phyloP scores from a whole-genome alignment of 176 grass and related monocot species.

The Oryza brachyantha region DNA sequence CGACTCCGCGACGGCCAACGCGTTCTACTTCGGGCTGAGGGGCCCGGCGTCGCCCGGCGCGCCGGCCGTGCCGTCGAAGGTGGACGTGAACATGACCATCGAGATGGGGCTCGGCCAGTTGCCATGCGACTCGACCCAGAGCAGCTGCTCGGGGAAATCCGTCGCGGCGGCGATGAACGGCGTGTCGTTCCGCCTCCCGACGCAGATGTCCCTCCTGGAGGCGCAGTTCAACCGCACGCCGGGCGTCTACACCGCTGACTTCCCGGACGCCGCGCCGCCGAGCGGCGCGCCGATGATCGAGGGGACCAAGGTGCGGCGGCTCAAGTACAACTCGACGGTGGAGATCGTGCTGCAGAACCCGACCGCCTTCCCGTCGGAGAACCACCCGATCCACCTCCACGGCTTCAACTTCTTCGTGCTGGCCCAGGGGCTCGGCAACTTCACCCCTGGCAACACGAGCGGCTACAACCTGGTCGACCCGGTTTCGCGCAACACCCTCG shows the following conservation, averaged over 20 bases:
- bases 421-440: conserved; percentile 60
- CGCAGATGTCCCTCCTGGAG: conserved; percentile 50
- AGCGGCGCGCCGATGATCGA: conserved; percentile 44
- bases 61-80: conserved; percentile 40
- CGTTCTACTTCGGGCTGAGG: conserved; percentile 50
- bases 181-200: conserved; percentile 58
- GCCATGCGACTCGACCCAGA: conserved; percentile 47
- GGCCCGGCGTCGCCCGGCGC: conserved; percentile 22
- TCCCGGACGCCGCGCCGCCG: conserved; percentile 57
- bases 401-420: conserved; percentile 88
- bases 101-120: conserved; percentile 43
- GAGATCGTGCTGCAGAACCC: conserved; percentile 87
- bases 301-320: conserved; percentile 45
- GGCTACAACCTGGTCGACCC: conserved; percentile 78
- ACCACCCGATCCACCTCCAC: conserved; percentile 88
- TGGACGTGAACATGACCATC: conserved; percentile 65
- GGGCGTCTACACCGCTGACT: conserved; percentile 60
- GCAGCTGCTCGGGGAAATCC: conserved; percentile 29
- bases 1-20: conserved; percentile 42
- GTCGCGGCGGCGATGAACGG: conserved; percentile 71
- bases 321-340: conserved; percentile 70
- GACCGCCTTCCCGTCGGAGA: conserved; percentile 44
- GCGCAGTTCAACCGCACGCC: conserved; percentile 27
- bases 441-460: conserved; percentile 12
- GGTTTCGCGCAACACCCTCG: conserved; percentile 62